These are phyloP conservation scores for Backusella macrospora DNA, from an alignment of 192 early-diverging fungal genomes.

Conservation along the genomic window DNA sequence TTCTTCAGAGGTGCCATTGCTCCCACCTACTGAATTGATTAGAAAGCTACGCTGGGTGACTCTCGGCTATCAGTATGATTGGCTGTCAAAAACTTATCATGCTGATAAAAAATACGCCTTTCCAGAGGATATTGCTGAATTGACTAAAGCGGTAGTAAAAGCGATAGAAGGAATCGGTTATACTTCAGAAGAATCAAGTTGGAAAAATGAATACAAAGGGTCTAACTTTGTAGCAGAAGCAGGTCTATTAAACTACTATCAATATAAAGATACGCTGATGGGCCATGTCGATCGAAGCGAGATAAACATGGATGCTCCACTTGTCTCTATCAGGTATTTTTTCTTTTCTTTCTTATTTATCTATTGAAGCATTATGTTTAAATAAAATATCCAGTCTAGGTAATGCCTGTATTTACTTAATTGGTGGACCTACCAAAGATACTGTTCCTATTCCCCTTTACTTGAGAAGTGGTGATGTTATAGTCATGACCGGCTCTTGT, in stretches of 20 bases:
- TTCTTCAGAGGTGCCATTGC: conserved; percentile 34
- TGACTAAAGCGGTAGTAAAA: conserved; percentile 70
- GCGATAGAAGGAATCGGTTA: conserved; percentile 54
- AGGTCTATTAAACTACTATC: conserved; percentile 93
- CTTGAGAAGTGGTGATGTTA: conserved; percentile 84
- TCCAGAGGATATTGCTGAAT: conserved; percentile 61
- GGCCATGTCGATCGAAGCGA: conserved; percentile 95
- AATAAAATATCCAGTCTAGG: conserved; percentile 54
- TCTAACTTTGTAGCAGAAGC: conserved; percentile 75
- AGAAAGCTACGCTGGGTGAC: conserved; percentile 73
- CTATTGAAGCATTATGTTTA: background rate
- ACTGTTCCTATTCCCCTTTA: conserved; percentile 68
- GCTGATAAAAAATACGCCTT: conserved; percentile 67
- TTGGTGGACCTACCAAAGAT: conserved; percentile 78
- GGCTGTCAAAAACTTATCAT: conserved; percentile 81
- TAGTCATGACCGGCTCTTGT: conserved; percentile 84
- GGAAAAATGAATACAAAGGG: conserved; percentile 60
- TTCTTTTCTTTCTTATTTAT: background rate
- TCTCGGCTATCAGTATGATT: conserved; percentile 79
- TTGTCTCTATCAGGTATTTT: conserved; percentile 75
- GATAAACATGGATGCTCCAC: conserved; percentile 77
- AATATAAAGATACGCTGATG: conserved; percentile 77
- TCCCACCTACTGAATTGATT: conserved; percentile 48
- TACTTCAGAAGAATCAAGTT: conserved; percentile 11
- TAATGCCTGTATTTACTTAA: conserved; percentile 76